A percentile compares a stretch with the other conserved stretches of the same genome.
These are phyloP conservation scores for Amphichorda felina DNA, from an alignment of 2,329 filamentous ascomycete genomes.

Conservation along the genomic window DNA sequence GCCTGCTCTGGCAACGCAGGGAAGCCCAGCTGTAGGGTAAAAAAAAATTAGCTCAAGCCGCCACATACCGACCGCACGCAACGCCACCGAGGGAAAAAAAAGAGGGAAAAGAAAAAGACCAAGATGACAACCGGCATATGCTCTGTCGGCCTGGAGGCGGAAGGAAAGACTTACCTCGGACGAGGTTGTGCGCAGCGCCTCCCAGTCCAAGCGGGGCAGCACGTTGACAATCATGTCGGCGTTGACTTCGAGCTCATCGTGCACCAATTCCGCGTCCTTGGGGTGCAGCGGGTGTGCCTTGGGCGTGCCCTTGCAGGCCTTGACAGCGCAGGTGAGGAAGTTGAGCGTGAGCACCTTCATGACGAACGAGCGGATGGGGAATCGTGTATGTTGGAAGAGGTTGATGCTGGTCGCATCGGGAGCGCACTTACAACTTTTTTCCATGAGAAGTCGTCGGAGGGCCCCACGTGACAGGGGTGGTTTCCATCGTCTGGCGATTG, in stretches of 20 bases:
- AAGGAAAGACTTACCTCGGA: conserved; percentile 49
- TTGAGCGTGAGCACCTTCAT: conserved; percentile 98
- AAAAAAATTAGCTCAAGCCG: background rate
- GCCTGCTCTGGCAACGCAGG: conserved; percentile 55
- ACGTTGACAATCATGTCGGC: conserved; percentile 73
- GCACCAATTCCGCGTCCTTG: conserved; percentile 80
- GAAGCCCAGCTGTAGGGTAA: conserved; percentile 59
- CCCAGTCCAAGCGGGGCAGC: conserved; percentile 80
- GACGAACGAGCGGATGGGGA: background rate
- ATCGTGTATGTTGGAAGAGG: background rate
- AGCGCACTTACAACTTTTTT: conserved; percentile 18
- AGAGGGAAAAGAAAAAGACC: background rate
- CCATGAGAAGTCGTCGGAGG: conserved; percentile 1
- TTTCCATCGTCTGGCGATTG: too few species aligned
- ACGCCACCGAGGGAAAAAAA: too few species aligned
- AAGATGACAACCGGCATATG: background rate
- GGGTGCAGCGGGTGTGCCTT: conserved; percentile 85
- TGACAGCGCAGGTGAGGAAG: conserved; percentile 92
- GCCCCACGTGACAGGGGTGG: conserved; percentile 18
- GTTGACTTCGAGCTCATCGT: conserved; percentile 77
- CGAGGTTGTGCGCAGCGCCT: conserved; percentile 61
- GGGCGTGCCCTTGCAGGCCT: conserved; percentile 76
- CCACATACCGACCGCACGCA: too few species aligned
- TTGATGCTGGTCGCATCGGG: background rate
- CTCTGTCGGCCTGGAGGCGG: background rate